These are phyloP conservation scores for Codiaeum variegatum DNA, from an alignment of 441 rosid genomes.

Conservation along the genomic window DNA sequence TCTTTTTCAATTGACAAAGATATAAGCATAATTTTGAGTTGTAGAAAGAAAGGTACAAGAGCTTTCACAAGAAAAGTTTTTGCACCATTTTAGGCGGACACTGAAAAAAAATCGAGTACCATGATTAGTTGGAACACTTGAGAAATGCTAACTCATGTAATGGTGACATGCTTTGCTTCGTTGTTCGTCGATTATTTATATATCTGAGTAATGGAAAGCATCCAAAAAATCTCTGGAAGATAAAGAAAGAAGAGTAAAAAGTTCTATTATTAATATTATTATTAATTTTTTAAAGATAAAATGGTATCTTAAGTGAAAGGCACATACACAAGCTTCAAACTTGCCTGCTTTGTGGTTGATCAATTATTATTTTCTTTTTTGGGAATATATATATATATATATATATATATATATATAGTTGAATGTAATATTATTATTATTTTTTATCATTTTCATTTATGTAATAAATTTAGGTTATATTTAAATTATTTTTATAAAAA, in stretches of 20 bases:
- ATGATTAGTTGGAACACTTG: background rate
- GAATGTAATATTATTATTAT: too few species aligned
- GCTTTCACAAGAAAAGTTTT: background rate
- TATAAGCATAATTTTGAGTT: background rate
- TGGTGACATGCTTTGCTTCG: background rate
- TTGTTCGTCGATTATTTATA: background rate
- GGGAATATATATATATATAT: too few species aligned
- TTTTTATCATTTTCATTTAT: too few species aligned
- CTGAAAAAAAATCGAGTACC: background rate
- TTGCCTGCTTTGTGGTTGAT: constrained; percentile 18
- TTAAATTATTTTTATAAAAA: too few species aligned
- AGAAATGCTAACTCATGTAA: background rate
- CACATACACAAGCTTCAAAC: background rate
- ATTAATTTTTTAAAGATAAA: background rate
- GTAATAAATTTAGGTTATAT: too few species aligned
- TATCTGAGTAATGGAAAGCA: background rate
- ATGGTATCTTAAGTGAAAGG: background rate
- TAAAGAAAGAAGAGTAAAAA: background rate
- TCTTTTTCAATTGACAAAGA: background rate
- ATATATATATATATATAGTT: too few species aligned
- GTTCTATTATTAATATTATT: background rate
- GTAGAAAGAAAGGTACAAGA: background rate
- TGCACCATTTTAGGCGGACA: background rate
- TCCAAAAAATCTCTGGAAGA: background rate
- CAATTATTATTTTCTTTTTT: too few species aligned